phyloP scores from a whole-genome alignment of 2,329 filamentous ascomycete species.

The Huntiella savannae region DNA sequence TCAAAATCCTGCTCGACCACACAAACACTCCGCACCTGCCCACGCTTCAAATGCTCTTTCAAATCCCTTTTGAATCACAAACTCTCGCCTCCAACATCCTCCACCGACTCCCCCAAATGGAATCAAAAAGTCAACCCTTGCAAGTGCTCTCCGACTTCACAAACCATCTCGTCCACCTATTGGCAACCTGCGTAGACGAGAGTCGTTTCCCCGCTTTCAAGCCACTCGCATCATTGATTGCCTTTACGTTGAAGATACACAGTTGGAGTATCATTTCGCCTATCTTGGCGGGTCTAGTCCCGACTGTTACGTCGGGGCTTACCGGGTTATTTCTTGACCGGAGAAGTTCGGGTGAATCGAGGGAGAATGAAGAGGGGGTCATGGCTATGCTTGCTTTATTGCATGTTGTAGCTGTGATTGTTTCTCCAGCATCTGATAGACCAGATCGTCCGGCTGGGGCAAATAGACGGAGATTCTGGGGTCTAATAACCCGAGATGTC shows the following conservation, averaged over 20 bases:
- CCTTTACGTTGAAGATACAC: constrained; percentile 44
- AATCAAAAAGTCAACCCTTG: constrained; percentile 27
- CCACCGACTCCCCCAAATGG: constrained; percentile 42
- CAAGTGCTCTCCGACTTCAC: constrained; percentile 46
- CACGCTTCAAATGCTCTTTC: constrained; percentile 48
- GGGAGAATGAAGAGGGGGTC: constrained; percentile 9
- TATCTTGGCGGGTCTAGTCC: constrained; percentile 37
- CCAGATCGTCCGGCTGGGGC: constrained; percentile 15
- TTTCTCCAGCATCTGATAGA: constrained; percentile 22
- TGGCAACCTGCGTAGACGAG: constrained; percentile 48
- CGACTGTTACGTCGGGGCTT: constrained; percentile 14
- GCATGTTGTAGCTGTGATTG: constrained; percentile 42
- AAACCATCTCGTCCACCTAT: constrained; percentile 43
- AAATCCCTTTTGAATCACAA: constrained; percentile 22
- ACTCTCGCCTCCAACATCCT: constrained; percentile 50
- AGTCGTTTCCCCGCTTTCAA: constrained; percentile 42
- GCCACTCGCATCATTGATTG: constrained; percentile 44
- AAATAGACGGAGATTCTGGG: constrained; percentile 40
- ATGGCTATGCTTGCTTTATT: constrained; percentile 26
- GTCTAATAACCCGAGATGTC: constrained; percentile 43
- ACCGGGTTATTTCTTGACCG: not conserved
- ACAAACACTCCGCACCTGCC: constrained; percentile 32
- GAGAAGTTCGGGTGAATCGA: not conserved
- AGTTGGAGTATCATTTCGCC: constrained; percentile 37
- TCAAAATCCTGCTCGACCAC: constrained; percentile 48